Base-by-base conservation (phyloP, 305 asterid species). In the Fraxinus latifolia region DNA sequence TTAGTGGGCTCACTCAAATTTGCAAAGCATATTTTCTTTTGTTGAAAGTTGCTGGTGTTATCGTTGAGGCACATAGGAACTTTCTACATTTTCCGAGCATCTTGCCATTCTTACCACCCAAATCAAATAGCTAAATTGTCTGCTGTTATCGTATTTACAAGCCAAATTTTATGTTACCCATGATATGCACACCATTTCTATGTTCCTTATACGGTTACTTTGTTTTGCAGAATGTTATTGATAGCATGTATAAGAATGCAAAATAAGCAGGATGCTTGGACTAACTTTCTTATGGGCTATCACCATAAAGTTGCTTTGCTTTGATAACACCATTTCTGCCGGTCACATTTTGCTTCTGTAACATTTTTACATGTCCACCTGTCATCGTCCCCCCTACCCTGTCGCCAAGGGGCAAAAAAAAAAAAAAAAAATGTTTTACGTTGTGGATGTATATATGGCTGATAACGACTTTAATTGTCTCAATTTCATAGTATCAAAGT, bases 181-280 rank as follows among this genome's bases (percentile, higher is more conserved):
- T 17, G 58, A 36, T 74, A 44, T 53, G 1, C 11, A 58, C 23
- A 32, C 14, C 14, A 9, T 11, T 33, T 32, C 27, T 77, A 8
- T 17, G 25, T 21, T 27, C 7, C 27, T 3, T 29, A 5, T 31
- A 44, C n/a, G 4, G n/a, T 17, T 53, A 25, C 47, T 84, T 55
- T 15, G 73, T 65, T 78, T 44, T 83, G 90, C 95, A 95, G 98
- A 80, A 68, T 32, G 86, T 83, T 23, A 90, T 95, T 53, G 92
- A 94, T 88, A 81, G 82, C 87, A 89, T 95, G 96, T 95, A 95
- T 90, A 91, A 90, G 91, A 84, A 88, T 83, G 83, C 85, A 70
- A 95, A 94, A 85, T 93, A 85, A 89, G 81, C 77, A n/a, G 77
- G 70, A 15, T 72, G 31, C 77, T 33, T 1, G 50, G 6, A 72